A percentile compares a stretch with the other conserved stretches of the same genome.
These are phyloP conservation scores for Ceratocystis papillata DNA, from an alignment of 2,329 filamentous ascomycete species.

Conservation along the genomic window DNA sequence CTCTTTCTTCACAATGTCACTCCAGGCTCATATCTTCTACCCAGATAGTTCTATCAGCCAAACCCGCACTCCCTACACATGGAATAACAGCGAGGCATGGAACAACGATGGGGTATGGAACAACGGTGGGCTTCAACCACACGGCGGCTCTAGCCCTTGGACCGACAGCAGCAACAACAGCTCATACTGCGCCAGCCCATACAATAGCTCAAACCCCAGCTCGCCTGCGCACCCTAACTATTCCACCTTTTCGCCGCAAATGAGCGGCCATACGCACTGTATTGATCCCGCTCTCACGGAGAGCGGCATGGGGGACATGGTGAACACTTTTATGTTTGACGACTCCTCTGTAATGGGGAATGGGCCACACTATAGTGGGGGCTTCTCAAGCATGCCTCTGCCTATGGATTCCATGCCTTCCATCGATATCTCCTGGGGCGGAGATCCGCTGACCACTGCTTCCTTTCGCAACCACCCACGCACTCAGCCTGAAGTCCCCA, in stretches of 20 bases:
- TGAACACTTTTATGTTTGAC: rapidly evolving
- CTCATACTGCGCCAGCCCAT: constrained; percentile 11
- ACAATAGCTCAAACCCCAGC: constrained; percentile 18
- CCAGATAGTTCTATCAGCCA: too few species aligned
- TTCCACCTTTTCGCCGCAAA: constrained; percentile 10
- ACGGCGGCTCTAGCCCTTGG: neutral
- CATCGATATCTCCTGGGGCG: too few species aligned
- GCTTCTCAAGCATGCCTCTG: too few species aligned
- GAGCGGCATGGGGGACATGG: neutral
- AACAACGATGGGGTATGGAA: neutral
- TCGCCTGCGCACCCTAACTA: constrained; percentile 4
- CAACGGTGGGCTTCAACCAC: neutral
- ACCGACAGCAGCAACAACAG: neutral
- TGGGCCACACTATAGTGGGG: too few species aligned
- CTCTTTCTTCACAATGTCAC: neutral
- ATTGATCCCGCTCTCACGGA: constrained; percentile 11
- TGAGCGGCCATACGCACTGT: neutral
- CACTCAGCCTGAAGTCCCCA: neutral
- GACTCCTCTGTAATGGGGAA: too few species aligned
- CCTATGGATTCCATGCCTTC: too few species aligned
- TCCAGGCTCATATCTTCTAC: neutral
- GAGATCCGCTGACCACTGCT: neutral
- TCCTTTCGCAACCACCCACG: neutral
- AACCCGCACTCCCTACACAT: neutral
- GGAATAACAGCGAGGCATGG: neutral